phyloP scores from a whole-genome alignment of 2,329 filamentous ascomycete species.

The Bipolaris cookei region DNA sequence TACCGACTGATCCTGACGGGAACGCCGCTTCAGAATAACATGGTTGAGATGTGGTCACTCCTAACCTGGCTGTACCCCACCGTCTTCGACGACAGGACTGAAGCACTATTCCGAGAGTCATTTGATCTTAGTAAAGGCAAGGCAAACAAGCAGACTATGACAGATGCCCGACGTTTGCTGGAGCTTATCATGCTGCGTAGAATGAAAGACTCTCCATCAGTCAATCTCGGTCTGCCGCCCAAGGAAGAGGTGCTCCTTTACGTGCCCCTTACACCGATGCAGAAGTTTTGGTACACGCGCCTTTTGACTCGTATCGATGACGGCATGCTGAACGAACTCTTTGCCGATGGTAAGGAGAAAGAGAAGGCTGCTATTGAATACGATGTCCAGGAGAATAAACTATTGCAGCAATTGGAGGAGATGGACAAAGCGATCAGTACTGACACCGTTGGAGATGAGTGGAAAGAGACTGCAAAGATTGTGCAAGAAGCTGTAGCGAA shows the following conservation, averaged over 20 bases:
- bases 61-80: conserved; percentile 65
- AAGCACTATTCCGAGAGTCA: conserved; percentile 59
- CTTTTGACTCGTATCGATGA: conserved; percentile 63
- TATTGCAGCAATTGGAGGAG: conserved; percentile 43
- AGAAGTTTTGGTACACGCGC: conserved; percentile 64
- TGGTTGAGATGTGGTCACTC: conserved; percentile 64
- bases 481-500: conserved; percentile 80
- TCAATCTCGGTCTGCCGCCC: conserved; percentile 62
- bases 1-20: conserved; percentile 60
- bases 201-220: conserved; percentile 62
- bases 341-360: conserved; percentile 56
- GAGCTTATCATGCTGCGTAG: conserved; percentile 65
- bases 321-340: conserved; percentile 60
- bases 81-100: conserved; percentile 61
- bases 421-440: conserved; percentile 38
- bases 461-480: conserved; percentile 85
- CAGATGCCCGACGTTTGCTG: conserved; percentile 59
- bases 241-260: conserved; percentile 65
- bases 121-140: conserved; percentile 64
- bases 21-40: conserved; percentile 66
- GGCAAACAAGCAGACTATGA: conserved; percentile 60
- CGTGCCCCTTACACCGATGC: conserved; percentile 64
- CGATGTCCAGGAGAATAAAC: conserved; percentile 47
- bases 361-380: conserved; percentile 49
- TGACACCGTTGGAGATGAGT: conserved; percentile 37